These are phyloP conservation scores for Misopates orontium DNA, from an alignment of 257 asterid genomes.

Conservation along the genomic window DNA sequence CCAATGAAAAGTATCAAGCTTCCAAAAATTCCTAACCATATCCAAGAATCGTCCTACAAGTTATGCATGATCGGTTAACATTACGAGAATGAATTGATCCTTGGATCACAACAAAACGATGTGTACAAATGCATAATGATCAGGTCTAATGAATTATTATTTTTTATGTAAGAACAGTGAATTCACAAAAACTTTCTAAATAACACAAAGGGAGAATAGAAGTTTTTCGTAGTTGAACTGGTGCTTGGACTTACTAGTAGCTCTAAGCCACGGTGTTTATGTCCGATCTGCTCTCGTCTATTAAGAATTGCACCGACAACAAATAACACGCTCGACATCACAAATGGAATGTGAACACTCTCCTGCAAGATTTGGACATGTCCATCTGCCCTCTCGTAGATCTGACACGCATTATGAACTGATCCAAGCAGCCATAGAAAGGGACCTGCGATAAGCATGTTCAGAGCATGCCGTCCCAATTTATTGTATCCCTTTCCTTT, in stretches of 20 bases:
- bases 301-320: constrained; percentile 65
- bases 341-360: constrained; percentile 68
- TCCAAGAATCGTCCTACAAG: constrained; percentile 62
- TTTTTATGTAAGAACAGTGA: neutral
- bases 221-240: too few relatives aligned
- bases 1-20: constrained; percentile 68
- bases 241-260: constrained; percentile 42
- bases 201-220: neutral
- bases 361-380: constrained; percentile 78
- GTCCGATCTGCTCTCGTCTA: constrained; percentile 40
- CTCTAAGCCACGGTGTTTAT: constrained; percentile 50
- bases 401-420: constrained; percentile 78
- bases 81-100: neutral
- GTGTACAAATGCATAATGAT: neutral
- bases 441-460: constrained; percentile 74
- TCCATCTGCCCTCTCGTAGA: constrained; percentile 83
- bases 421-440: constrained; percentile 82
- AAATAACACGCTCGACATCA: constrained; percentile 67
- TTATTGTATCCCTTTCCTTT: constrained; percentile 39
- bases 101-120: neutral
- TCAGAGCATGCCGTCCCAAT: constrained; percentile 57
- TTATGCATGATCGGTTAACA: neutral
- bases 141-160: neutral
- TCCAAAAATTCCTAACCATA: constrained; percentile 66
- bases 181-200: neutral